Evolutionary conservation across 2,329 filamentous ascomycete genomes (phyloP), one percentile per base, ranked within the genome.

Genomic region (Colletotrichum eremochloae): DNA sequence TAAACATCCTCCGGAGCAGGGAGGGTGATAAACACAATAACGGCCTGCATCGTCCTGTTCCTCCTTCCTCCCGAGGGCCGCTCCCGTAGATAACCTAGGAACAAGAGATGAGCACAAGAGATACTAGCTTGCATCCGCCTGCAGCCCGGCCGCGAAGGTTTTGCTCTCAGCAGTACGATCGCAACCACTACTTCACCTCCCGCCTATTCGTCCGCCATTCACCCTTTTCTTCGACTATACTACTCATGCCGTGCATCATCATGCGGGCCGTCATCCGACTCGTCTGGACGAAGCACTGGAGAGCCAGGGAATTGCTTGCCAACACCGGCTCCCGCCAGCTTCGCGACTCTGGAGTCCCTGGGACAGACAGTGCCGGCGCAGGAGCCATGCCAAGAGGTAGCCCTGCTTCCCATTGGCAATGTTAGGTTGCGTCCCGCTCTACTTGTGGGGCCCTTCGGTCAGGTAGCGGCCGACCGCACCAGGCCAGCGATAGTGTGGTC

Each of bases 371-470:
- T 52, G 33, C 46, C 36, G 36, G n/a, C 33, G 46, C 46, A 36
- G 40, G 62, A 53, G 31, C 52, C 36, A 46, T 58, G 65, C 53
- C 58, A 68, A 71, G 57, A 38, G 65, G 63, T 68, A 20, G 57
- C 57, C 57, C 60, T 46, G 56, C 31, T 64, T 67, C 52, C 64
- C 46, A 68, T 52, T 52, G 42, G 31, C 42, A 63, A 64, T 68
- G 57, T 63, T 46, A 71, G 68, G 68, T 68, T 68, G 65, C 57
- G 68, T 71, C 44, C 68, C 65, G 68, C 65, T 58, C 38, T 68
- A 38, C 33, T 58, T 42, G 65, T 71, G 68, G 68, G 68, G 65
- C 24, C 68, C 29, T 46, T 68, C 58, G 64, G 65, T 71, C 64
- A 71, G 64, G 64, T 58, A 52, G 68, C 68, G 64, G 68, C 68